Conservation (phyloP, 192 early-diverging fungal genomes). For the Linnemannia schmuckeri region DNA sequence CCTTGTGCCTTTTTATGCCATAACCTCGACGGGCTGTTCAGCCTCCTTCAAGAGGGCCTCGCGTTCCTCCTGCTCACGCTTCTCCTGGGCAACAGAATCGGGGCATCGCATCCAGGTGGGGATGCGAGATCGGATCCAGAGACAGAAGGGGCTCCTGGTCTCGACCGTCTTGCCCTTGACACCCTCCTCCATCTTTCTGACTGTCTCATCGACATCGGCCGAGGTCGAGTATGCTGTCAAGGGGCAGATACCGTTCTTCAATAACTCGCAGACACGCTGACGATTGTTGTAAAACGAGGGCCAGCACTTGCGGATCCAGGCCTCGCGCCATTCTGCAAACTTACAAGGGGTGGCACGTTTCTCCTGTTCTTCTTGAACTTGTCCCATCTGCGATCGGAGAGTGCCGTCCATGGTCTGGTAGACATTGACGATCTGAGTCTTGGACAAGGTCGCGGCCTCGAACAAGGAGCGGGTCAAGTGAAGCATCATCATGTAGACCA, state of each 20-base stretch:
- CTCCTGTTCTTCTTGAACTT: conserved; percentile 30
- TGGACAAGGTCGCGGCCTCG: conserved; percentile 51
- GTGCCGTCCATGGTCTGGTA: conserved; percentile 46
- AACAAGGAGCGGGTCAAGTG: conserved; percentile 46
- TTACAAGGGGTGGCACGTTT: conserved; percentile 17
- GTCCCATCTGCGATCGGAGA: conserved; percentile 40
- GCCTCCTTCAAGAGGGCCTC: conserved; percentile 15
- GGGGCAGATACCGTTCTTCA: conserved; percentile 35
- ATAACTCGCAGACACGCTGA: conserved; percentile 40
- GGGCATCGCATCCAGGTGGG: conserved; percentile 32
- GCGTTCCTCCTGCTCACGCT: conserved; percentile 15
- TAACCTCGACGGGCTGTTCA: conserved; percentile 10
- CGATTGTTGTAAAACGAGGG: conserved; percentile 53
- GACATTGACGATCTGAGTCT: conserved; percentile 38
- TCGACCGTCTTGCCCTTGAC: conserved; percentile 43
- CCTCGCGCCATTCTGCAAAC: conserved; percentile 50
- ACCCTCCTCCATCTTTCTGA: conserved; percentile 52
- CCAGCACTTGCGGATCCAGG: conserved; percentile 42
- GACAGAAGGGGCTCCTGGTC: conserved; percentile 12
- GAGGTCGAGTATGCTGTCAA: neutral
- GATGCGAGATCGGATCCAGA: conserved; percentile 16
- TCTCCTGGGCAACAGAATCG: neutral
- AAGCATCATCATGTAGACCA: conserved; percentile 59
- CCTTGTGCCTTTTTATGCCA: neutral
- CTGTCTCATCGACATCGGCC: conserved; percentile 33